These are phyloP conservation scores for Acer yangbiense DNA, from an alignment of 345 rosid species.

Conservation along the genomic window DNA sequence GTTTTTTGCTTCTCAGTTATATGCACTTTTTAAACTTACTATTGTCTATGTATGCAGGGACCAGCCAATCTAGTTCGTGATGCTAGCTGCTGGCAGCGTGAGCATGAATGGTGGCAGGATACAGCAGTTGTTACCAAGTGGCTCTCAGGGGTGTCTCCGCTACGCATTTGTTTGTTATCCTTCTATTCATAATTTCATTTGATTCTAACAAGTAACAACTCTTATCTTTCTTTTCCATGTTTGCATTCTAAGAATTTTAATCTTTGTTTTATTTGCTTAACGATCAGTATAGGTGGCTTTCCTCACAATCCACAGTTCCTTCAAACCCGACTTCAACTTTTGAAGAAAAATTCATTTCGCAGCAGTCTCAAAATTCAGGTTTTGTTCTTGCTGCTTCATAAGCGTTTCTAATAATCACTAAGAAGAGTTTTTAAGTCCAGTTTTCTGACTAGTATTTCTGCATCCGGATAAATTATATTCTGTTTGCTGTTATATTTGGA, in stretches of 20 bases:
- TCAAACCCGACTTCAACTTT: slow-evolving; percentile 70
- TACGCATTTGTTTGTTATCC: slow-evolving; percentile 34
- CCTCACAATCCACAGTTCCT: slow-evolving; percentile 71
- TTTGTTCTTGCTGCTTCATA: slow-evolving; percentile 23
- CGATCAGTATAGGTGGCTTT: slow-evolving; percentile 99
- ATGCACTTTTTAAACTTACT: slow-evolving; percentile 13
- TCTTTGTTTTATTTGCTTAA: slow-evolving; percentile 30
- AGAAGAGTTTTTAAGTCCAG: background rate
- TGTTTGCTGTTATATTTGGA: background rate
- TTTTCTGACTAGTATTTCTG: background rate
- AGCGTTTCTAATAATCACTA: background rate
- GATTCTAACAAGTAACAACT: slow-evolving; percentile 10
- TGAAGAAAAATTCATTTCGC: slow-evolving; percentile 96
- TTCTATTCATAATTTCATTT: slow-evolving; percentile 6
- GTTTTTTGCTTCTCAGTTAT: slow-evolving; percentile 4
- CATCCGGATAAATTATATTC: background rate
- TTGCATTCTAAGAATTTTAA: slow-evolving; percentile 17
- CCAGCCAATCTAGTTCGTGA: slow-evolving; percentile 79
- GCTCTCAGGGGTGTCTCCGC: slow-evolving; percentile 93
- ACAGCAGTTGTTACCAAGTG: slow-evolving; percentile 97
- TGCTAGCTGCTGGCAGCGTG: slow-evolving; percentile 96
- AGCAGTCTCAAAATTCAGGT: slow-evolving; percentile 96
- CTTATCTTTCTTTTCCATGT: background rate
- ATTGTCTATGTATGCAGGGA: slow-evolving; percentile 55
- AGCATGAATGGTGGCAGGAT: slow-evolving; percentile 99